A percentile compares a stretch with the other conserved stretches of the same genome.
These are phyloP conservation scores for Epithele typhae DNA, from an alignment of 768 basidiomycete species.

Conservation along the genomic window DNA sequence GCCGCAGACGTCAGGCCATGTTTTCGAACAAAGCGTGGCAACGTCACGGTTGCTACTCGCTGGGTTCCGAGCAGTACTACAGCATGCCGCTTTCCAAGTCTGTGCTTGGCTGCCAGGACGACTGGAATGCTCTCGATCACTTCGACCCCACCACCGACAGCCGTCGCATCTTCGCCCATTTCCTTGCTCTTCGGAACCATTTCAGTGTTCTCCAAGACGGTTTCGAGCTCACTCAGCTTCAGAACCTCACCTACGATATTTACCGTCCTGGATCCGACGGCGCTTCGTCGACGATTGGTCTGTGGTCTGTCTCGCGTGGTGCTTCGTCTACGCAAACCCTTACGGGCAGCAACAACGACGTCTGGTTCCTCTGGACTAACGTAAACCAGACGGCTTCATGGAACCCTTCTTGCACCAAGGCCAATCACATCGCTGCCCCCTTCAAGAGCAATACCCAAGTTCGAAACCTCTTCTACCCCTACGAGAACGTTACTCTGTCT, in stretches of 20 bases:
- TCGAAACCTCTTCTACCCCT: constrained; percentile 78
- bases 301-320: constrained; percentile 78
- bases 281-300: constrained; percentile 80
- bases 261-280: constrained; percentile 81
- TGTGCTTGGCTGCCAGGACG: constrained; percentile 79
- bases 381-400: constrained; percentile 72
- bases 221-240: constrained; percentile 74
- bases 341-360: constrained; percentile 57
- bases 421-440: constrained; percentile 77
- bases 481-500: constrained; percentile 68
- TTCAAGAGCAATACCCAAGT: constrained; percentile 57
- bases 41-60: constrained; percentile 86
- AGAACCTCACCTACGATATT: constrained; percentile 81
- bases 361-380: constrained; percentile 87
- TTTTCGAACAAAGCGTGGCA: constrained; percentile 82
- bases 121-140: constrained; percentile 92
- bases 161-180: constrained; percentile 69
- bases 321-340: constrained; percentile 58
- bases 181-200: constrained; percentile 60
- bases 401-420: constrained; percentile 50
- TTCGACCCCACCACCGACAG: constrained; percentile 86
- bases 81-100: constrained; percentile 84
- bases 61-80: constrained; percentile 91
- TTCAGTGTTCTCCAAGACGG: constrained; percentile 85
- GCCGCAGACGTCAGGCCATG: constrained; percentile 85